phyloP scores from a whole-genome alignment of 768 basidiomycete genomes.

The Gymnopilus dilepis region DNA sequence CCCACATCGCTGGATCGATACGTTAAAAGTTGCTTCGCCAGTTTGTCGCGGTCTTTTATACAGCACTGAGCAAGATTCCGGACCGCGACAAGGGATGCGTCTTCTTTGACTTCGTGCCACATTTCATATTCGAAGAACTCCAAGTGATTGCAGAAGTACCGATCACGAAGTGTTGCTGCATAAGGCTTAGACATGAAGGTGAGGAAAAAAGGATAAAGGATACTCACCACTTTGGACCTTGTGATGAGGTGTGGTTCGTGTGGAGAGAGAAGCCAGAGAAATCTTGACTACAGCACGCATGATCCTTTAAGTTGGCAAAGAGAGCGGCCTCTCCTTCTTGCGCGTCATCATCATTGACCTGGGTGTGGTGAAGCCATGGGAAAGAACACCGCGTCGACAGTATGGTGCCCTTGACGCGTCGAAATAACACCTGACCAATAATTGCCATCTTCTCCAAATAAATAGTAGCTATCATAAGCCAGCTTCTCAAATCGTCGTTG shows the following conservation, averaged over 20 bases:
- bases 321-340: background rate
- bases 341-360: background rate
- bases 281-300: background rate
- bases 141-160: background rate
- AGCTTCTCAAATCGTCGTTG: background rate
- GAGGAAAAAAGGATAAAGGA: background rate
- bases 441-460: background rate
- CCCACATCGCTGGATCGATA: background rate
- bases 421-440: constrained; percentile 1
- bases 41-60: no score
- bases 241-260: background rate
- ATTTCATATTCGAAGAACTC: background rate
- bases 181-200: background rate
- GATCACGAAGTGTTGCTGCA: background rate
- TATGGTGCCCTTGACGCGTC: background rate
- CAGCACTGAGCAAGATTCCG: background rate
- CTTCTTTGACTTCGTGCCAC: background rate
- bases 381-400: background rate
- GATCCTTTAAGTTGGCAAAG: background rate
- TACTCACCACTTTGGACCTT: background rate
- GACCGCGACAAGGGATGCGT: background rate
- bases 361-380: background rate
- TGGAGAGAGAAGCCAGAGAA: background rate
- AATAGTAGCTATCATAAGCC: background rate
- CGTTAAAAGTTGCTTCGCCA: no score